Base-by-base conservation (phyloP, 257 asterid genomes). In the Solanum boliviense region DNA sequence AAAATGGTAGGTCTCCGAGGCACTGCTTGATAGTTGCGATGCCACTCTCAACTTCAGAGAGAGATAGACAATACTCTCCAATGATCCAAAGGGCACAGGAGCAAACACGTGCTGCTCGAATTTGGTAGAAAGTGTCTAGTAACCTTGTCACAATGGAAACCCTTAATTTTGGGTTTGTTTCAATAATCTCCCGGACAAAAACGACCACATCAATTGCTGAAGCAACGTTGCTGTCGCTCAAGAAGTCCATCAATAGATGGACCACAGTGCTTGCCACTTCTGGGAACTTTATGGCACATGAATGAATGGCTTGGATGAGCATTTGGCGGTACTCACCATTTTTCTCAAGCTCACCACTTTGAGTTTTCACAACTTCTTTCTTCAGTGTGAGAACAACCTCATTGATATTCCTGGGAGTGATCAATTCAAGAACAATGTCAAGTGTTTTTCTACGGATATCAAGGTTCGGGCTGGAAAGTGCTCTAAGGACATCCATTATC, bases 221-320 rank as follows among this genome's bases (percentile, higher is more conserved):
- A 86, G 98, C 98, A 38, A 94, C 93, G 84, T 95, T 96, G 94
- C 90, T 96, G 92, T 96, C 99, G 83, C 99, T 98, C 94, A 96
- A 92, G 95, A 96, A 96, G 93, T 96, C 99, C 99, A 96, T 96
- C 94, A 96, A 91, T 70, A 96, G 89, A 89, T 96, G 99, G 79
- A 96, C 99, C 88, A 96, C 99, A 4, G 99, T 96, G 92, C 96
- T 96, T 85, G 99, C 99, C 84, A 96, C 99, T 91, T 95, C 99
- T 70, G 99, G 98, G 93, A 96, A 96, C 91, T 95, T 96, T 88
- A 96, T 92, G 7, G 99, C 99, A 90, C 99, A 96, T 21, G 96
- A 93, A 94, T 96, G 99, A 86, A 96, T 96, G 72, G 99, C 98
- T 94, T 96, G 99, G 89, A 96, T 96, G 92, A 96, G 98, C 97